Evolutionary conservation across 257 asterid species (phyloP).

Genomic region (Ballota nigra): DNA sequence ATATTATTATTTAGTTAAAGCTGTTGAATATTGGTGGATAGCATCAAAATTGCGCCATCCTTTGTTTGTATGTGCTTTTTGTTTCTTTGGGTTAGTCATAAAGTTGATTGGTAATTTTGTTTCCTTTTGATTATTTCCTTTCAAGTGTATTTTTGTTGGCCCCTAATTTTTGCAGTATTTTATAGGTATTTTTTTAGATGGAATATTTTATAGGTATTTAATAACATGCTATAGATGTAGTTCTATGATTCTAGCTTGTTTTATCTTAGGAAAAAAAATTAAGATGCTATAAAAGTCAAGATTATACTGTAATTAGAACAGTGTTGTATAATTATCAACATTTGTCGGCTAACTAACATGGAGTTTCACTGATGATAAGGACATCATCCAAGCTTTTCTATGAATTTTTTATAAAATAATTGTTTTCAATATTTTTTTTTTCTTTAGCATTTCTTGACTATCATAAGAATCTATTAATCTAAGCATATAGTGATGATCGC

Average conservation of each 20-base stretch:
- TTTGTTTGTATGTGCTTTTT: constrained; percentile 23
- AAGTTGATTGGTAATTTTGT: constrained; percentile 16
- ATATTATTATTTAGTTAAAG: neutral
- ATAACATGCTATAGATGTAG: neutral
- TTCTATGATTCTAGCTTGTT: neutral
- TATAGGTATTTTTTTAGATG: neutral
- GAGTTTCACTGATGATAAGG: neutral
- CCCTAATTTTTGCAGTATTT: neutral
- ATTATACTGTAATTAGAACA: neutral
- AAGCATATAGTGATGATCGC: neutral
- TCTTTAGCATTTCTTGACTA: neutral
- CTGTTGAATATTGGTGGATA: neutral
- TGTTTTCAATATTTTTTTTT: neutral
- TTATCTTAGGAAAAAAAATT: neutral
- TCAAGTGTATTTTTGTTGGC: neutral
- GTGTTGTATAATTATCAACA: neutral
- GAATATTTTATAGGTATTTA: neutral
- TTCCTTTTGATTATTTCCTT: neutral
- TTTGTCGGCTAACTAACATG: neutral
- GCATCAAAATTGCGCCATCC: neutral
- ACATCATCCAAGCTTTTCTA: neutral
- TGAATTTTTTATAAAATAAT: neutral
- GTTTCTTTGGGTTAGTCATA: constrained; percentile 19
- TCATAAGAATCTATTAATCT: neutral
- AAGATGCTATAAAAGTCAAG: neutral